Base-by-base conservation (phyloP, 495 filamentous ascomycete genomes). In the Tuber magnatum region DNA sequence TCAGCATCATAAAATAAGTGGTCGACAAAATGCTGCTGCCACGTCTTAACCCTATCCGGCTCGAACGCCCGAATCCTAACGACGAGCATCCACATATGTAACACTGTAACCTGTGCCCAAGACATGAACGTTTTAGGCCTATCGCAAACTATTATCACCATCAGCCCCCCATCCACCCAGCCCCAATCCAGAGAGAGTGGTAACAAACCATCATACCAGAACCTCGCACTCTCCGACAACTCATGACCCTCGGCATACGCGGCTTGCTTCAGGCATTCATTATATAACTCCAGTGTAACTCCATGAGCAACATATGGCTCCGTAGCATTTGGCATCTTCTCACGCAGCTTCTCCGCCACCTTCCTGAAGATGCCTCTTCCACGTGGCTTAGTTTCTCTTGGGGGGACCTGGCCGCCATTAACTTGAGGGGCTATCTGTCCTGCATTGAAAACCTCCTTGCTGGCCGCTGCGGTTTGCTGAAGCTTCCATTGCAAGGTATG, bases 1-100 rank as follows among this genome's bases (percentile, higher is more conserved):
- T 99, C 95, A 46, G 92, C 92, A 77, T 92, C 90, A 85, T 92
- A 92, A 84, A 97, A 98, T 86, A 95, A 97, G 83, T 97, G 93
- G 83, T 99, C 92, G 44, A 95, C 89, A 56, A 92, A 86, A 81
- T 93, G 90, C 75, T 92, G 92, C 73, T 91, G 89, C 86, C 91
- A 93, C 18, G 86, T 85, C 71, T 85, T 85, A 2, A 79, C 76
- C 22, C 69, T 75, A 32, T 75, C 74, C 41, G 86, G 87, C 35
- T 90, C 86, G n/a, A 84, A 84, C 5, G 86, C 83, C 70, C 95
- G 92, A 69, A 97, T 85, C 65, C 94, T 91, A n/a, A 92, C 91
- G n/a, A 91, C 91, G 61, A 97, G 84, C 71, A 97, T 88, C 86
- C 97, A 97, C 90, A 98, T 92, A 85, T 99, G 94, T 22, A 98